phyloP scores from a whole-genome alignment of 441 rosid species.

The Euphorbia celastroides region DNA sequence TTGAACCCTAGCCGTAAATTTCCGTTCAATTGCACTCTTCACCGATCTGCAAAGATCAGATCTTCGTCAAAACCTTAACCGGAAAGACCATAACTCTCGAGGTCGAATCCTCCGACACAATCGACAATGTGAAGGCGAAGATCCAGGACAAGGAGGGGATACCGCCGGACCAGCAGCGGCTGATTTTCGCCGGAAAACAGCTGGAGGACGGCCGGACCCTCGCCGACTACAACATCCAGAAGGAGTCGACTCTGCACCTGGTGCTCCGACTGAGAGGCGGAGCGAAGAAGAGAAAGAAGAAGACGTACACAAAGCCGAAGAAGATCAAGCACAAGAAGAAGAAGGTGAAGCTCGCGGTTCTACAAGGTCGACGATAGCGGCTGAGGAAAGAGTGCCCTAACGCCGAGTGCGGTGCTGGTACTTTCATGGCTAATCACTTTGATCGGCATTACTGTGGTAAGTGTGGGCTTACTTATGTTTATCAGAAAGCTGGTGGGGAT shows the following conservation, averaged over 20 bases:
- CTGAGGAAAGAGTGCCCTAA: slow-evolving; percentile 75
- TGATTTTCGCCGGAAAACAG: too few relatives aligned
- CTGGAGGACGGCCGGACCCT: slow-evolving; percentile 73
- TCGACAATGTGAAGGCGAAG: too few relatives aligned
- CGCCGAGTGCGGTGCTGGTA: slow-evolving; percentile 65
- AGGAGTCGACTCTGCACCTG: slow-evolving; percentile 71
- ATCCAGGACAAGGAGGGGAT: too few relatives aligned
- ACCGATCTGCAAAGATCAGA: slow-evolving; percentile 43
- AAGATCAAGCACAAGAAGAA: slow-evolving; percentile 79
- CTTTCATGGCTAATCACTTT: slow-evolving; percentile 73
- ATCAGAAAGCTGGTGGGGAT: slow-evolving; percentile 64
- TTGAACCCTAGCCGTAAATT: not conserved
- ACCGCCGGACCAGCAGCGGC: too few relatives aligned
- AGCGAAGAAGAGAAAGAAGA: slow-evolving; percentile 82
- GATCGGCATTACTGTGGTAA: slow-evolving; percentile 80
- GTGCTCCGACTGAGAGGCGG: slow-evolving; percentile 74
- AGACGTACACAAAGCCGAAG: slow-evolving; percentile 82
- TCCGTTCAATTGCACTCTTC: not conserved
- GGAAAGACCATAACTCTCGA: slow-evolving; percentile 71
- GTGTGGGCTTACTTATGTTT: slow-evolving; percentile 75
- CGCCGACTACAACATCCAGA: too few relatives aligned
- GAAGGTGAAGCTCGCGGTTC: slow-evolving; percentile 81
- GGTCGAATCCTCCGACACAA: slow-evolving; percentile 71
- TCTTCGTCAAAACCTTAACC: slow-evolving; percentile 79
- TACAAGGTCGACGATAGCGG: slow-evolving; percentile 67